A percentile compares a stretch with the other conserved stretches of the same genome.
phyloP scores from a whole-genome alignment of 2,329 filamentous ascomycete genomes.

The Bipolaris sorokiniana region DNA sequence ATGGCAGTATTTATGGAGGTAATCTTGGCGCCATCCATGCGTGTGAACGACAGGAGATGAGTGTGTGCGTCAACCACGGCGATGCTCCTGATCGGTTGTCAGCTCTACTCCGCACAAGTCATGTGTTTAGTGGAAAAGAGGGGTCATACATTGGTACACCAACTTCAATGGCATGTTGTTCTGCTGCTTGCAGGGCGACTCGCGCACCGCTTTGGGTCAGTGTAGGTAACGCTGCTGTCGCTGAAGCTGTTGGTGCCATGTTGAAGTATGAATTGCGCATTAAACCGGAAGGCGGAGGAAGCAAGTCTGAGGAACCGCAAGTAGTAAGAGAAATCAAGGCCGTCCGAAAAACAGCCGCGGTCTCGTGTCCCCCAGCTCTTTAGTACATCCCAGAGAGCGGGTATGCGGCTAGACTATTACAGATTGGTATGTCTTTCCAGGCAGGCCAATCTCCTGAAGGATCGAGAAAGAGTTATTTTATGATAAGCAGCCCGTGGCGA shows the following conservation, averaged over 20 bases:
- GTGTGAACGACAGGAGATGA: conserved; percentile 54
- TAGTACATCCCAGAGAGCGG: conserved; percentile 11
- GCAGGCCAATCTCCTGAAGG: conserved; percentile 6
- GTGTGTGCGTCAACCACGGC: conserved; percentile 53
- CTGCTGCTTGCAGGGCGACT: conserved; percentile 37
- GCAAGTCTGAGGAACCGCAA: not conserved
- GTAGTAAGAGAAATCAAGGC: not conserved
- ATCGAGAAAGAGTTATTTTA: conserved; percentile 6
- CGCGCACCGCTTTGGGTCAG: conserved; percentile 41
- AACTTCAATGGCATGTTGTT: conserved; percentile 34
- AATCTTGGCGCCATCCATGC: conserved; percentile 55
- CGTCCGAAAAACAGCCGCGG: conserved; percentile 10
- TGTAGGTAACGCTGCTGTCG: conserved; percentile 29
- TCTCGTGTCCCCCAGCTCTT: conserved; percentile 9
- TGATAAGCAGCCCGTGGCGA: conserved; percentile 2
- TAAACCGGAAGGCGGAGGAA: conserved; percentile 2
- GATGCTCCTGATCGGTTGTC: conserved; percentile 50
- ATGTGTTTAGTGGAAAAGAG: not conserved
- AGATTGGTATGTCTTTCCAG: conserved; percentile 4
- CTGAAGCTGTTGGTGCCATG: conserved; percentile 24
- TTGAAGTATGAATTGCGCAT: conserved; percentile 8
- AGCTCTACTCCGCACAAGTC: not conserved
- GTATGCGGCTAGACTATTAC: conserved; percentile 15
- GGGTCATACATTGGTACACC: conserved; percentile 43
- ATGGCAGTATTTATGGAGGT: conserved; percentile 66